Evolutionary conservation across 805 yeast species (phyloP), one percentile per base, ranked within the genome.

Genomic region (Starmerella ratchasimensis): DNA sequence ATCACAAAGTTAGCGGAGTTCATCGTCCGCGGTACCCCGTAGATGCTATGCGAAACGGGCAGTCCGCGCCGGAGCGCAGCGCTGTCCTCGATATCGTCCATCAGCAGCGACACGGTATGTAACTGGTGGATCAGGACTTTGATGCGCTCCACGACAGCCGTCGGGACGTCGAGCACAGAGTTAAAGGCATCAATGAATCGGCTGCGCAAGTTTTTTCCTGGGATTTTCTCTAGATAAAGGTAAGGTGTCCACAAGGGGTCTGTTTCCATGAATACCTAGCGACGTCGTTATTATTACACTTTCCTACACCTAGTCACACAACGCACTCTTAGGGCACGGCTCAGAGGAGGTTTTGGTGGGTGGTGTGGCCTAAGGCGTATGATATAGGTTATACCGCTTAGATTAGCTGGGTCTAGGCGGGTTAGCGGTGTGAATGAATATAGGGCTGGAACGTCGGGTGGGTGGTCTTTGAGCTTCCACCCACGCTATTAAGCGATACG

Each of bases 21-120:
- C 38, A 88, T 72, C 3, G 94, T 80, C 50, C 72, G 71, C 0
- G 94, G 83, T 0, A 67, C 56, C 0, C 97, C 97, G 54, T 61
- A 86, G 14, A 77, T 65, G 34, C 70, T 57, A 55, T 86, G 95
- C 0, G 94, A 80, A 4, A 81, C 74, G 1, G 84, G 83, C 25
- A 63, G 57, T 1, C 95, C 95, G 28, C 97, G 57, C 46, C 97
- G 64, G 31, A 73, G 60, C 16, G 58, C 59, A 0, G 93, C 78
- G 28, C 59, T 63, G 55, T 86, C 97, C 53, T 86, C 97, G 20
- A 86, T 79, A 51, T 86, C 97, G 56, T 86, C 97, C 28, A 86
- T 72, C 36, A 79, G 58, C 40, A 79, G 55, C 9, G 83, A 74
- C 0, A 84, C 71, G 4, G 71, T 66, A 54, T 80, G 90, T 21